phyloP scores from a whole-genome alignment of 1,284 basidiomycete species.

The Neotropicomus parvogracilis region DNA sequence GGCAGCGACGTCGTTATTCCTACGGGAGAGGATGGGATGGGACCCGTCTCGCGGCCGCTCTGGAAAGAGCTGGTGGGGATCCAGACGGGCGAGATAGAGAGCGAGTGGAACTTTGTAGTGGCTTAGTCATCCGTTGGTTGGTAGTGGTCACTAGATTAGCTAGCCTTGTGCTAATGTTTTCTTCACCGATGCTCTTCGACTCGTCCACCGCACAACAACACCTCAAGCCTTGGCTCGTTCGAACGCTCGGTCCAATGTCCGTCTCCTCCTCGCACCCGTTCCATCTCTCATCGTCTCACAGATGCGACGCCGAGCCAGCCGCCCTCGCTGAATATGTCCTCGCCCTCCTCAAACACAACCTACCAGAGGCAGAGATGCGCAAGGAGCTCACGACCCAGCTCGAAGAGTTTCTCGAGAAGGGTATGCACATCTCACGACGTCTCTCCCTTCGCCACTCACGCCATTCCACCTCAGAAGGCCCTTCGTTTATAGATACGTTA shows the following conservation, averaged over 20 bases:
- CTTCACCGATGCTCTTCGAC: conserved; percentile 58
- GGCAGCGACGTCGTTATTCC: conserved; percentile 85
- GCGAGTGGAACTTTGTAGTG: conserved; percentile 77
- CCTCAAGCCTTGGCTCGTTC: conserved; percentile 80
- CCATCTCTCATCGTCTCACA: conserved; percentile 34
- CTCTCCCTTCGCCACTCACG: conserved; percentile 15
- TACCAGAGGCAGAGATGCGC: conserved; percentile 77
- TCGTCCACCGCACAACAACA: conserved; percentile 51
- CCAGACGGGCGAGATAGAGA: conserved; percentile 82
- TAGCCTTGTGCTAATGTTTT: conserved; percentile 9
- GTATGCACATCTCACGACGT: conserved; percentile 39
- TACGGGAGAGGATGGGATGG: conserved; percentile 84
- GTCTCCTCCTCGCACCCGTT: background rate
- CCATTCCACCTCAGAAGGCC: conserved; percentile 51
- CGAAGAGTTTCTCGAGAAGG: conserved; percentile 89
- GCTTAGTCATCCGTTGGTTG: conserved; percentile 22
- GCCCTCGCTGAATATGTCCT: conserved; percentile 94
- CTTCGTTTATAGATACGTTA: conserved; percentile 77
- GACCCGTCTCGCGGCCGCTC: conserved; percentile 77
- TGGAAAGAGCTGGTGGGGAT: conserved; percentile 86
- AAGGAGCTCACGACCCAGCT: conserved; percentile 76
- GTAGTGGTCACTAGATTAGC: too few relatives aligned
- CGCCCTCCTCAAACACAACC: conserved; percentile 90
- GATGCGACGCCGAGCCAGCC: conserved; percentile 94
- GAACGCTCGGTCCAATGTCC: conserved; percentile 83